These are phyloP conservation scores for Phytopythium helicoides DNA, from an alignment of 352 stramenopile genomes.

Conservation along the genomic window DNA sequence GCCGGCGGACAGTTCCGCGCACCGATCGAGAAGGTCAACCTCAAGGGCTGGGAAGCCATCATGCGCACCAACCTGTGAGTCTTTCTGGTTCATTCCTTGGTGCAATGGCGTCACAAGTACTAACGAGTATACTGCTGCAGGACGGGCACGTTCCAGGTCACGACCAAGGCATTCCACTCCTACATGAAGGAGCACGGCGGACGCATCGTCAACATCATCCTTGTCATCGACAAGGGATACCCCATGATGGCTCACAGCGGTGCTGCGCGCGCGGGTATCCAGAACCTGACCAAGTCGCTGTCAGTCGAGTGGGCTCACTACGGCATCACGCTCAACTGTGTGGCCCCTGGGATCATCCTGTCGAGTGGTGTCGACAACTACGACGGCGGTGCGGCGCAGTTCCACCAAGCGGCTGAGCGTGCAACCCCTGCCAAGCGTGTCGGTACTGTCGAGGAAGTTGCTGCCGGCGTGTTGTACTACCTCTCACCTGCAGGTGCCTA, in stretches of 20 bases:
- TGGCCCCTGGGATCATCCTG: conserved; percentile 87
- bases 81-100: neutral
- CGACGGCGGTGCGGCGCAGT: conserved; percentile 80
- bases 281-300: conserved; percentile 94
- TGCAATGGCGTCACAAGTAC: neutral
- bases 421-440: conserved; percentile 87
- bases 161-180: conserved; percentile 89
- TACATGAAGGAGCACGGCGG: conserved; percentile 94
- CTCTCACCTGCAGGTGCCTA: conserved; percentile 87
- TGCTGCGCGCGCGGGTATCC: conserved; percentile 89
- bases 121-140: conserved; percentile 15
- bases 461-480: conserved; percentile 79
- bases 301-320: conserved; percentile 92
- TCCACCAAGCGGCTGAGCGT: conserved; percentile 74
- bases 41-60: conserved; percentile 91
- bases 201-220: conserved; percentile 95
- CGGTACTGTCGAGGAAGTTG: conserved; percentile 87
- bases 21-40: conserved; percentile 84
- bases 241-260: conserved; percentile 89
- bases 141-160: conserved; percentile 91
- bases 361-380: conserved; percentile 89
- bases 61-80: conserved; percentile 89
- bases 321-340: conserved; percentile 92
- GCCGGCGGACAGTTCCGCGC: conserved; percentile 92
- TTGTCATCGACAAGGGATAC: conserved; percentile 93